These are phyloP conservation scores for Fusarium fracticaudum DNA, from an alignment of 2,329 filamentous ascomycete genomes.

Conservation along the genomic window DNA sequence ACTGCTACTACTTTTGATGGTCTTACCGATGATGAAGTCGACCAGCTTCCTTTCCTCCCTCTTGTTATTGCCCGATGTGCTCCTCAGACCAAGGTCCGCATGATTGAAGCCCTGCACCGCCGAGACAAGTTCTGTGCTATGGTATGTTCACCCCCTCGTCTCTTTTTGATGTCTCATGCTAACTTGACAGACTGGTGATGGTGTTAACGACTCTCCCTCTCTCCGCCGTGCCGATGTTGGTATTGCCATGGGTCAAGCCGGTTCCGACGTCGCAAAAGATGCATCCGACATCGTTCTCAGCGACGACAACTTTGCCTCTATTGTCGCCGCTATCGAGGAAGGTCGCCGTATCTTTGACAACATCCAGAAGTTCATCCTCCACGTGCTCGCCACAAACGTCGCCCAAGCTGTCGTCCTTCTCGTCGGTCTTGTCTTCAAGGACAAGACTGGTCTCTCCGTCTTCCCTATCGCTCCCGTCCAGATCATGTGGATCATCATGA, in stretches of 20 bases:
- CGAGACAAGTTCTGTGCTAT: slow-evolving; percentile 73
- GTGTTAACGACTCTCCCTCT: slow-evolving; percentile 78
- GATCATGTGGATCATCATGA: slow-evolving; percentile 85
- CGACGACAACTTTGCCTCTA: slow-evolving; percentile 79
- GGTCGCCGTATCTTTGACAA: slow-evolving; percentile 79
- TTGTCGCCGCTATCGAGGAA: slow-evolving; percentile 76
- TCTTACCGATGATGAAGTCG: slow-evolving; percentile 70
- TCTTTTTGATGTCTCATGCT: background rate
- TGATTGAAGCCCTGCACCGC: slow-evolving; percentile 78
- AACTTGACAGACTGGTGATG: slow-evolving; percentile 67
- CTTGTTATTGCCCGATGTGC: slow-evolving; percentile 76
- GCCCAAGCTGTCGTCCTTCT: slow-evolving; percentile 76
- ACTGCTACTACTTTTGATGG: slow-evolving; percentile 72
- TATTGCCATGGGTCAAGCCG: slow-evolving; percentile 72
- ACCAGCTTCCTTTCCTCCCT: slow-evolving; percentile 70
- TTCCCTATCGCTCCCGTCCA: slow-evolving; percentile 80
- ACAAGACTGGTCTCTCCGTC: slow-evolving; percentile 69
- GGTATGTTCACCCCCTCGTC: slow-evolving; percentile 46
- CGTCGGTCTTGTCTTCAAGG: slow-evolving; percentile 78
- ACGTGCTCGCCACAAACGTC: slow-evolving; percentile 75
- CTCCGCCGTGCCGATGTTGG: slow-evolving; percentile 76
- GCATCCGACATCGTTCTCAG: slow-evolving; percentile 75
- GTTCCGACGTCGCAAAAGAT: slow-evolving; percentile 71
- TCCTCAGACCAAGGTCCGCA: slow-evolving; percentile 76
- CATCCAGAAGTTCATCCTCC: slow-evolving; percentile 79